These are phyloP conservation scores for Chenopodium album DNA, from an alignment of 148 eudicot genomes.

Conservation along the genomic window DNA sequence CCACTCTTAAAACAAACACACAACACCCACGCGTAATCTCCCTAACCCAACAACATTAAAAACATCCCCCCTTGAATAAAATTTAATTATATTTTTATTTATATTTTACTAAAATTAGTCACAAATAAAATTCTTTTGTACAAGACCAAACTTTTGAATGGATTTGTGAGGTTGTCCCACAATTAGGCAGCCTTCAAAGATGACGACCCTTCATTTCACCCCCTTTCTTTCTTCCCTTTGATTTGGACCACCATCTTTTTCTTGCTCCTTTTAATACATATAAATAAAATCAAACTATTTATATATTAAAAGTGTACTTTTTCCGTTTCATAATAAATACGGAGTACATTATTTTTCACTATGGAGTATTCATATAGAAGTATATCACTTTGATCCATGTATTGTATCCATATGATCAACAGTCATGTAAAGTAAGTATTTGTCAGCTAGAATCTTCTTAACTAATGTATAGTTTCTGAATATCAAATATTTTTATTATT, in stretches of 20 bases:
- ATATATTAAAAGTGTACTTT: not conserved
- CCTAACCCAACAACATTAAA: slow-evolving; percentile 1
- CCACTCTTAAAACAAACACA: not conserved
- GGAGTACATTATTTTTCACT: too few relatives aligned
- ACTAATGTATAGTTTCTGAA: too few relatives aligned
- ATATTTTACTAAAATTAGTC: not conserved
- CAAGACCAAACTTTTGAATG: slow-evolving; percentile 7
- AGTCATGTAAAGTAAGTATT: too few relatives aligned
- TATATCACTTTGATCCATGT: too few relatives aligned
- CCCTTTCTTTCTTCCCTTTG: slow-evolving; percentile 13
- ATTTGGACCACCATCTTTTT: slow-evolving; percentile 26
- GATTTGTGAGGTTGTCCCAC: slow-evolving; percentile 13
- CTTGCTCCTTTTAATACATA: not conserved
- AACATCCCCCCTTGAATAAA: slow-evolving; percentile 19
- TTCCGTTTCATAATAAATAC: too few relatives aligned
- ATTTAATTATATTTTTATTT: not conserved
- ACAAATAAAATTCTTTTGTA: not conserved
- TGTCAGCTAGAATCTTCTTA: too few relatives aligned
- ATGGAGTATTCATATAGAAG: too few relatives aligned
- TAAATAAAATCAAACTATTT: not conserved
- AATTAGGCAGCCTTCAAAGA: slow-evolving; percentile 29
- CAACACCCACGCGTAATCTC: slow-evolving; percentile 6
- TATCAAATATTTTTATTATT: too few relatives aligned
- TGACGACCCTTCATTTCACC: slow-evolving; percentile 29
- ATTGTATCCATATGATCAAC: too few relatives aligned